Evolutionary conservation across 176 grass and related monocot species (phyloP).

Genomic region (Triticum urartu): DNA sequence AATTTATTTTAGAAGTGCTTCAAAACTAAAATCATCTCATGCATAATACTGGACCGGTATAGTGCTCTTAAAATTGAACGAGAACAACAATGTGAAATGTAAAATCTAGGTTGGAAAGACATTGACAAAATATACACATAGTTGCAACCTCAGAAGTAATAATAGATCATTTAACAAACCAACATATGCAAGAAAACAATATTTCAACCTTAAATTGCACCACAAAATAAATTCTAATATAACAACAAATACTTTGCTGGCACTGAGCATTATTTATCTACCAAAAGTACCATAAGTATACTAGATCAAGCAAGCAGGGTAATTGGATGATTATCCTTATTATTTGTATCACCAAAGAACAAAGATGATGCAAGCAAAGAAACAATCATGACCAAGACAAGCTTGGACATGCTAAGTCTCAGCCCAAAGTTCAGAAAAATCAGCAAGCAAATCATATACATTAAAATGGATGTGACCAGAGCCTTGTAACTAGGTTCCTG

Average conservation of each 20-base stretch:
- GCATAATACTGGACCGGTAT: not conserved
- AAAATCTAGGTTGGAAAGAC: not conserved
- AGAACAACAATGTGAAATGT: not conserved
- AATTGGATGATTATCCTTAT: not conserved
- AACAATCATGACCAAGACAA: too few relatives aligned
- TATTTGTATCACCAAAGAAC: not conserved
- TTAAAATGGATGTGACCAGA: too few relatives aligned
- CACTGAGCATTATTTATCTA: not conserved
- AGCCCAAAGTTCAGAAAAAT: too few relatives aligned
- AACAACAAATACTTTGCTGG: not conserved
- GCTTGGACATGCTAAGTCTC: too few relatives aligned
- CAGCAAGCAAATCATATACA: too few relatives aligned
- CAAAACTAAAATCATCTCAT: not conserved
- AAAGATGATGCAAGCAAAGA: too few relatives aligned
- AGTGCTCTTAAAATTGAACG: not conserved
- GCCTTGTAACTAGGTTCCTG: too few relatives aligned
- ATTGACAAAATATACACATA: not conserved
- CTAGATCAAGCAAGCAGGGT: not conserved
- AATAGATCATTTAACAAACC: not conserved
- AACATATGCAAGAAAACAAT: not conserved
- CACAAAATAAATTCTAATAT: not conserved
- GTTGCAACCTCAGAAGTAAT: not conserved
- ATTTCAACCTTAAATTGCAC: too few relatives aligned
- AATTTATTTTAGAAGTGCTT: not conserved
- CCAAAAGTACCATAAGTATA: not conserved